These are phyloP conservation scores for Silene conica DNA, from an alignment of 148 eudicot genomes.

Conservation along the genomic window DNA sequence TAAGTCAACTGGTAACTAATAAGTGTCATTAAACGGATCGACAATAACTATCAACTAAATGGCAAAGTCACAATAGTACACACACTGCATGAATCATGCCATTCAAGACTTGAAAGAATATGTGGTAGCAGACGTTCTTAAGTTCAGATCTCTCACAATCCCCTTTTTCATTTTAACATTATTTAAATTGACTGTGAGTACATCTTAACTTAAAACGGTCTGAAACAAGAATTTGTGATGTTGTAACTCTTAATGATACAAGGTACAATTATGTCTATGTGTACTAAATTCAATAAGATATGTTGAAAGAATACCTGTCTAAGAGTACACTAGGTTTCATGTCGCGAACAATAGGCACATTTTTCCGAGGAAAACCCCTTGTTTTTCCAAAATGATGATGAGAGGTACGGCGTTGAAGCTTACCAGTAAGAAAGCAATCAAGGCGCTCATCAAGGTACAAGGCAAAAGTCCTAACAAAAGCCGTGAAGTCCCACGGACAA, in stretches of 20 bases:
- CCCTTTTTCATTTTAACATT: no score
- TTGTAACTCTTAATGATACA: not conserved
- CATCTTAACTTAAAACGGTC: no score
- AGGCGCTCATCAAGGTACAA: slow-evolving; percentile 78
- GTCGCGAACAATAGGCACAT: slow-evolving; percentile 38
- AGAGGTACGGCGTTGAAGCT: slow-evolving; percentile 51
- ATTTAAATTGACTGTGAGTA: no score
- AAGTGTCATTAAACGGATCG: not conserved
- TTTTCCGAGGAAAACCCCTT: slow-evolving; percentile 5
- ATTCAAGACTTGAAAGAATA: not conserved
- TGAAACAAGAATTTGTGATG: not conserved
- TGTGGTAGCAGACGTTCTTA: no score
- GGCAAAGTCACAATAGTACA: not conserved
- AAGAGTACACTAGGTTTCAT: slow-evolving; percentile 82
- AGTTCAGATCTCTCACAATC: no score
- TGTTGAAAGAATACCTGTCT: slow-evolving; percentile 31
- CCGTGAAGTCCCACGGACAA: slow-evolving; percentile 84
- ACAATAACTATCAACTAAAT: not conserved
- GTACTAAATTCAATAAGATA: not conserved
- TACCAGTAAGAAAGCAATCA: slow-evolving; percentile 84
- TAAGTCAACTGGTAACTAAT: not conserved
- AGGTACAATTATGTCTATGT: not conserved
- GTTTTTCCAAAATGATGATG: slow-evolving; percentile 4
- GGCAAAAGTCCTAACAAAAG: slow-evolving; percentile 68
- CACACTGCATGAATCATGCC: not conserved